A percentile compares a stretch with the other conserved stretches of the same genome.
Evolutionary conservation across 1,284 basidiomycete species (phyloP).

Genomic region (Salmacisia buchloeana): DNA sequence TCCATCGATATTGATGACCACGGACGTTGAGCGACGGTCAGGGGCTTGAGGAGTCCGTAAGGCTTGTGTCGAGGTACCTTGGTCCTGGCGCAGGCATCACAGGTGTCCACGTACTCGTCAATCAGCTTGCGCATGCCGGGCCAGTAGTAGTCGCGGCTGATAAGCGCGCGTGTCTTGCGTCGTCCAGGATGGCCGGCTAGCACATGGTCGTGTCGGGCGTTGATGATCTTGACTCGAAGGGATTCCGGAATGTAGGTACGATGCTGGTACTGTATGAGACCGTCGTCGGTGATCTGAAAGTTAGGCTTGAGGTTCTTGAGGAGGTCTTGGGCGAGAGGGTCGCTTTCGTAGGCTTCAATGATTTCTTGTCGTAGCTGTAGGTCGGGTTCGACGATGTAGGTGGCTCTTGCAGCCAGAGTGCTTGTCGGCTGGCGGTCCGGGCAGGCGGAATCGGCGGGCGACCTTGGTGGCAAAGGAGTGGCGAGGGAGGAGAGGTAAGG

Average conservation of each 20-base stretch:
- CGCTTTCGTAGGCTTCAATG: no score
- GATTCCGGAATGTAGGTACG: background rate
- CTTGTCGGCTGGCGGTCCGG: no score
- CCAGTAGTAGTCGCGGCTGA: slow-evolving; percentile 52
- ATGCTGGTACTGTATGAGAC: background rate
- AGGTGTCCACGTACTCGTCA: slow-evolving; percentile 51
- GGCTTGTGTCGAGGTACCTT: slow-evolving; percentile 44
- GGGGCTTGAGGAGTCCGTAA: slow-evolving; percentile 50
- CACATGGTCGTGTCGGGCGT: background rate
- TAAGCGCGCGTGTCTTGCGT: slow-evolving; percentile 4
- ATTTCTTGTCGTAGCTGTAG: no score
- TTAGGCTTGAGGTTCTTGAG: background rate
- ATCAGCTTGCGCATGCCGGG: slow-evolving; percentile 47
- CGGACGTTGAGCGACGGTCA: slow-evolving; percentile 49
- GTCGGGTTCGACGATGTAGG: no score
- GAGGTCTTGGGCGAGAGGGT: background rate
- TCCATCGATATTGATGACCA: slow-evolving; percentile 56
- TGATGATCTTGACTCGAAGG: background rate
- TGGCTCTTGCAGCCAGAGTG: no score
- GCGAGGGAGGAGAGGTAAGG: no score
- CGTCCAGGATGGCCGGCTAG: slow-evolving; percentile 4
- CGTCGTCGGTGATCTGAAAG: background rate
- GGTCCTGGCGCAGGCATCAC: slow-evolving; percentile 52
- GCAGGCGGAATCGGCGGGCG: no score
- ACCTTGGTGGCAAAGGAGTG: no score